phyloP scores from a whole-genome alignment of 2,329 filamentous ascomycete genomes.

The Fusarium domesticum region DNA sequence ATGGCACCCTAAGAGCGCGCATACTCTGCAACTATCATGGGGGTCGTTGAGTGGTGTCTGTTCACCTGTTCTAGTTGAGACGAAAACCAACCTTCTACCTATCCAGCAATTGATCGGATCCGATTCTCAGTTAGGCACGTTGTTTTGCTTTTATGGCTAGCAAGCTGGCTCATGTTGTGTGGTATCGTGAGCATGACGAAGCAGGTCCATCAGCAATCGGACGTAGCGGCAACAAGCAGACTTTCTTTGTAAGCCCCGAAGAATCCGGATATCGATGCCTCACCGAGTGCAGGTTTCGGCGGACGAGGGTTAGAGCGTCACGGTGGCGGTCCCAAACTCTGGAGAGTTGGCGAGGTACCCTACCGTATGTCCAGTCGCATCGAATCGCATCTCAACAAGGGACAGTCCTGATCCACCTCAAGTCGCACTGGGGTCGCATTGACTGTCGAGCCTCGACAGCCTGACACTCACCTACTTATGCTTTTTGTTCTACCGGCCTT shows the following conservation, averaged over 20 bases:
- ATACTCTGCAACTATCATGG: too few relatives aligned
- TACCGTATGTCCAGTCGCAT: conserved; percentile 2
- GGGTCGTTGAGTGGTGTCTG: too few relatives aligned
- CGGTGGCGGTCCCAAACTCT: conserved; percentile 19
- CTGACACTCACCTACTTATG: background rate
- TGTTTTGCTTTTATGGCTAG: background rate
- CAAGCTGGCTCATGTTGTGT: conserved; percentile 3
- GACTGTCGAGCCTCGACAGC: too few relatives aligned
- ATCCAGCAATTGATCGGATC: too few relatives aligned
- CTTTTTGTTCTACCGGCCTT: conserved; percentile 17
- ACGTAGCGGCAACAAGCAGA: conserved; percentile 9
- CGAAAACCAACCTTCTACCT: too few relatives aligned
- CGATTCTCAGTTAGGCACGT: background rate
- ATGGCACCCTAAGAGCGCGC: background rate
- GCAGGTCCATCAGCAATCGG: conserved; percentile 18
- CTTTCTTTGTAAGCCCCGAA: conserved; percentile 23
- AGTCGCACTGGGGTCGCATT: conserved; percentile 14
- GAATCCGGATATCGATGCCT: conserved; percentile 22
- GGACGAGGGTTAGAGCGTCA: conserved; percentile 13
- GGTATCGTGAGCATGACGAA: conserved; percentile 23
- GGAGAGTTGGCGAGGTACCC: conserved; percentile 1
- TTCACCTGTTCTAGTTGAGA: too few relatives aligned
- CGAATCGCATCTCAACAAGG: conserved; percentile 18
- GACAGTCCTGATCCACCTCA: conserved; percentile 24
- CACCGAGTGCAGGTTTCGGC: conserved; percentile 26